Percentiles rank a stretch among this genome's conserved stretches.
phyloP scores from a whole-genome alignment of 805 yeast species.

The Barnettozyma botsteinii region DNA sequence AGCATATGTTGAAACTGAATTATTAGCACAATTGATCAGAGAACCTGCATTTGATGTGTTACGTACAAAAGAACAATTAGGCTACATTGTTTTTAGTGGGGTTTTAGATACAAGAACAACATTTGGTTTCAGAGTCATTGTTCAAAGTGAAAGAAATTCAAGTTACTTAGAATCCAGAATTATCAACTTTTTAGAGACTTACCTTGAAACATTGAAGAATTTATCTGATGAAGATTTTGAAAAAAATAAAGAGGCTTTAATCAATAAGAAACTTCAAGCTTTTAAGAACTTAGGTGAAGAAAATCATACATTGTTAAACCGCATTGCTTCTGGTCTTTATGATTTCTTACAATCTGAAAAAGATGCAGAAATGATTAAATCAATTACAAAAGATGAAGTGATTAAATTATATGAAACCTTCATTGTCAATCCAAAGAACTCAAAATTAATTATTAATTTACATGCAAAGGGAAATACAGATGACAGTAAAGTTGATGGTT shows the following conservation, averaged over 20 bases:
- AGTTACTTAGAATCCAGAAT: conserved; percentile 74
- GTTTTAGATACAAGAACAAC: conserved; percentile 62
- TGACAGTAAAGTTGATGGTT: conserved; percentile 26
- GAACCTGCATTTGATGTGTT: conserved; percentile 89
- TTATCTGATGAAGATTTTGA: conserved; percentile 61
- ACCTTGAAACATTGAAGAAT: conserved; percentile 40
- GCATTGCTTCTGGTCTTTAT: conserved; percentile 70
- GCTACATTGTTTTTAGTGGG: conserved; percentile 88
- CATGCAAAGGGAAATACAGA: conserved; percentile 38
- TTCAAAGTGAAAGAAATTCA: conserved; percentile 80
- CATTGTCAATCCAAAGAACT: conserved; percentile 30
- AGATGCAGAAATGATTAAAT: conserved; percentile 51
- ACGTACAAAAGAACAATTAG: conserved; percentile 91
- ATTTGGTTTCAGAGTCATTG: conserved; percentile 63
- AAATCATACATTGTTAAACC: conserved; percentile 53
- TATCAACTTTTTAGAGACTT: conserved; percentile 49
- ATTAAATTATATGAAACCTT: conserved; percentile 44
- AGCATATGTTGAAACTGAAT: conserved; percentile 47
- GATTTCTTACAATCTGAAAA: conserved; percentile 58
- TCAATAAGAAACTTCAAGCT: conserved; percentile 60
- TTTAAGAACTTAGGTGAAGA: conserved; percentile 79
- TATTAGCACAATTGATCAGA: conserved; percentile 64
- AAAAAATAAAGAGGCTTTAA: conserved; percentile 63
- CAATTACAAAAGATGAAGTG: conserved; percentile 52
- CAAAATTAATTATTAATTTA: conserved; percentile 55